A percentile compares a stretch with the other conserved stretches of the same genome.
These are phyloP conservation scores for Niebla homalea DNA, from an alignment of 495 filamentous ascomycete species.

Conservation along the genomic window DNA sequence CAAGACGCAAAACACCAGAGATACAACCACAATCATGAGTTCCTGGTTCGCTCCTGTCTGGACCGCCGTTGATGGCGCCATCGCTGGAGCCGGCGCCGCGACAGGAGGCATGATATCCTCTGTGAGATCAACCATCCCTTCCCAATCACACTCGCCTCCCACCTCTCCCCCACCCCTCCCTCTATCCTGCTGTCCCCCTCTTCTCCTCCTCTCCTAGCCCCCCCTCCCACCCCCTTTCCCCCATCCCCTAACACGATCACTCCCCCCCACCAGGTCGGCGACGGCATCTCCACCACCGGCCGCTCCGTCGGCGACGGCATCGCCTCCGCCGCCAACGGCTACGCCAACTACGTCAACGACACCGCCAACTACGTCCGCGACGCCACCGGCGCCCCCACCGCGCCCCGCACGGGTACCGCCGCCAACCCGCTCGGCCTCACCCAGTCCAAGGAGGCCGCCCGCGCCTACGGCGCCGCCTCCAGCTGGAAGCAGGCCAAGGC, in stretches of 20 bases:
- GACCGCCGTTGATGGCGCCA: slow-evolving; percentile 11
- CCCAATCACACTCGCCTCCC: too few species aligned
- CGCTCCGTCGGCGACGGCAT: slow-evolving; percentile 25
- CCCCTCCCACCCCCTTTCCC: slow-evolving; percentile 6
- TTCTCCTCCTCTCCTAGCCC: slow-evolving; percentile 23
- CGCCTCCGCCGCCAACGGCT: slow-evolving; percentile 24
- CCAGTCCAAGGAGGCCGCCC: slow-evolving; percentile 5
- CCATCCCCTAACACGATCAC: slow-evolving; percentile 17
- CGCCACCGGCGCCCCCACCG: slow-evolving; percentile 23
- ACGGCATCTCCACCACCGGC: slow-evolving; percentile 17
- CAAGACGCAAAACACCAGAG: too few species aligned
- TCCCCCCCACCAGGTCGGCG: slow-evolving; percentile 17
- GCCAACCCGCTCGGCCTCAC: slow-evolving; percentile 30
- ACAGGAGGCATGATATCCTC: not conserved
- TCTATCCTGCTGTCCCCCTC: not conserved
- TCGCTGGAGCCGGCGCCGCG: slow-evolving; percentile 10
- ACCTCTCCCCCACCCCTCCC: not conserved
- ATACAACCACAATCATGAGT: slow-evolving; percentile 5
- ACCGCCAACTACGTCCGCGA: slow-evolving; percentile 37
- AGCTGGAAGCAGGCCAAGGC: not conserved
- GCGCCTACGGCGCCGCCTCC: not conserved
- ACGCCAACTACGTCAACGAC: slow-evolving; percentile 30
- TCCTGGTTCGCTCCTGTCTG: slow-evolving; percentile 15
- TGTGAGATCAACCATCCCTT: slow-evolving; percentile 20
- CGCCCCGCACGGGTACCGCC: slow-evolving; percentile 23